Percentiles rank a stretch among this genome's conserved stretches.
Evolutionary conservation across 768 basidiomycete genomes (phyloP).

Genomic region (Suillus subaureus): DNA sequence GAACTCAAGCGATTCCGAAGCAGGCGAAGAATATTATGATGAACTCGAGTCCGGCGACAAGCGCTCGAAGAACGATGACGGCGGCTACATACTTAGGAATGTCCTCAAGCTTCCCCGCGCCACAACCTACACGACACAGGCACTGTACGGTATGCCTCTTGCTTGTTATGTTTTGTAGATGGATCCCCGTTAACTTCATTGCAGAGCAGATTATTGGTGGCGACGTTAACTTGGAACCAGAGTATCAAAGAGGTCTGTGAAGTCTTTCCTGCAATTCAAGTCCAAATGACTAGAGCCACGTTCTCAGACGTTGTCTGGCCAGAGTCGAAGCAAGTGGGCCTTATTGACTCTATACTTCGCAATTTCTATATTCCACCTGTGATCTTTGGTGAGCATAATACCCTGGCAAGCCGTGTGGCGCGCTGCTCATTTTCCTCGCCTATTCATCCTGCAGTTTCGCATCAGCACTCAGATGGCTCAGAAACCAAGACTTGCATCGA

Average conservation of each 20-base stretch:
- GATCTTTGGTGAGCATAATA: slow-evolving; percentile 60
- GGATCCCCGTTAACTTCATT: slow-evolving; percentile 2
- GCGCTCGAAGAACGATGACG: slow-evolving; percentile 7
- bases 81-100: slow-evolving; percentile 38
- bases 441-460: slow-evolving; percentile 43
- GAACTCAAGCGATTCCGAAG: slow-evolving; percentile 27
- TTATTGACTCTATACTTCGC: slow-evolving; percentile 78
- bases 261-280: neutral
- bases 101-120: slow-evolving; percentile 58
- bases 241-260: slow-evolving; percentile 70
- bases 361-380: slow-evolving; percentile 83
- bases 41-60: slow-evolving; percentile 11
- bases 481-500: slow-evolving; percentile 74
- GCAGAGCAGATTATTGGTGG: slow-evolving; percentile 64
- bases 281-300: neutral
- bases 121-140: slow-evolving; percentile 65
- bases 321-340: slow-evolving; percentile 68
- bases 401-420: neutral
- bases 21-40: slow-evolving; percentile 20
- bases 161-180: neutral
- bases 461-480: slow-evolving; percentile 58
- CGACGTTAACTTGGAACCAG: slow-evolving; percentile 73
- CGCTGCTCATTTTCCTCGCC: neutral
- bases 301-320: slow-evolving; percentile 76
- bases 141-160: slow-evolving; percentile 51